These are phyloP conservation scores for Salix caprea DNA, from an alignment of 345 rosid genomes.

Conservation along the genomic window DNA sequence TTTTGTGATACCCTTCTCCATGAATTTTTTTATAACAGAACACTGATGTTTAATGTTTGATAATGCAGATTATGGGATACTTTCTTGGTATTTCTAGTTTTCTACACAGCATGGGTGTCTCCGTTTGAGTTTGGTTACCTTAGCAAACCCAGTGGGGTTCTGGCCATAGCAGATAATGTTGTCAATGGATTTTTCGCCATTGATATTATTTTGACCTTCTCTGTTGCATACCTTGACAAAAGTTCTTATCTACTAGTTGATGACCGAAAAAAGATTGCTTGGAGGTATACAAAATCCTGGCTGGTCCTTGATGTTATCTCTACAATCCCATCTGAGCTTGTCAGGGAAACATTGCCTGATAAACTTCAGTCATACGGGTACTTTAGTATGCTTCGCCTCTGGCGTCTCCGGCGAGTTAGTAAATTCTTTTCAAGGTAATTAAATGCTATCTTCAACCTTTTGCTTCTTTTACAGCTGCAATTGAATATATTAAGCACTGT, in stretches of 20 bases:
- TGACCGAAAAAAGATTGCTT: conserved; percentile 48
- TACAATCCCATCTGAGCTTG: conserved; percentile 63
- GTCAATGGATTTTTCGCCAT: conserved; percentile 62
- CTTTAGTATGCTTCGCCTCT: conserved; percentile 76
- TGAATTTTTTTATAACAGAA: neutral
- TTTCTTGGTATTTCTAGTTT: conserved; percentile 63
- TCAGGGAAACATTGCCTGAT: conserved; percentile 37
- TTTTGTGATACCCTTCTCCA: neutral
- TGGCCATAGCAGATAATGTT: conserved; percentile 48
- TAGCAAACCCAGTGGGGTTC: conserved; percentile 37
- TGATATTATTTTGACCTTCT: conserved; percentile 77
- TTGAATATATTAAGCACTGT: neutral
- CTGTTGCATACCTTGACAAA: conserved; percentile 72
- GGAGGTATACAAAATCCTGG: conserved; percentile 58
- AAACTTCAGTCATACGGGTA: conserved; percentile 51
- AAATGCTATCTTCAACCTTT: neutral
- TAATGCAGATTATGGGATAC: conserved; percentile 68
- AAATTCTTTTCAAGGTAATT: conserved; percentile 48
- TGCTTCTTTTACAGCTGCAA: neutral
- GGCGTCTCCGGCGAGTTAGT: conserved; percentile 92
- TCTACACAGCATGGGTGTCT: conserved; percentile 89
- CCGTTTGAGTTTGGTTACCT: conserved; percentile 82
- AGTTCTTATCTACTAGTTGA: conserved; percentile 61
- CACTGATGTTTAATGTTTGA: neutral
- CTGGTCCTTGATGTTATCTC: conserved; percentile 61